phyloP scores from a whole-genome alignment of 257 asterid species.

The Ophiorrhiza pumila region DNA sequence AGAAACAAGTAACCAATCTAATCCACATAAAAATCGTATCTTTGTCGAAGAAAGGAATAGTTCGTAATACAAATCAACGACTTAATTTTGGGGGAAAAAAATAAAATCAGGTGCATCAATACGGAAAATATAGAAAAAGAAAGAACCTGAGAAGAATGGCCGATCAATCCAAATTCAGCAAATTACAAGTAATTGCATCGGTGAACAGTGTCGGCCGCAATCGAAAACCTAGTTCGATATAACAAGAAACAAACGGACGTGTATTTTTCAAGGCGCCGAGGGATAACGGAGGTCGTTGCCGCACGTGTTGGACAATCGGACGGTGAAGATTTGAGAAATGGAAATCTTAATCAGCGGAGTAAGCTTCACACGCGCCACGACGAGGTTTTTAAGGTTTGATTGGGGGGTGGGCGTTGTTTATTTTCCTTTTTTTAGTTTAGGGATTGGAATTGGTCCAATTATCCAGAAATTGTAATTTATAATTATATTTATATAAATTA shows the following conservation, averaged over 20 bases:
- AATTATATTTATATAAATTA: too few relatives aligned
- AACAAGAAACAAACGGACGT: conserved; percentile 9
- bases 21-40: not conserved
- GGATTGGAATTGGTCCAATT: too few relatives aligned
- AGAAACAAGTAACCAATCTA: not conserved
- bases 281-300: conserved; percentile 30
- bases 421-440: too few relatives aligned
- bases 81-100: too few relatives aligned
- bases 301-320: conserved; percentile 33
- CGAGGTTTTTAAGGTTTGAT: too few relatives aligned
- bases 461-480: too few relatives aligned
- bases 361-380: not conserved
- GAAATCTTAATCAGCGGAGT: conserved; percentile 27
- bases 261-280: conserved; percentile 6
- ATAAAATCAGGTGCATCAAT: not conserved
- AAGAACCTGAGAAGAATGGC: conserved; percentile 11
- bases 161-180: conserved; percentile 17
- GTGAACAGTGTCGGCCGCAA: conserved; percentile 2
- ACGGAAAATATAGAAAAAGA: too few relatives aligned
- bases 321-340: conserved; percentile 14
- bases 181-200: conserved; percentile 7
- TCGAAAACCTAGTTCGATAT: conserved; percentile 36
- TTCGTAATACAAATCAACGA: too few relatives aligned
- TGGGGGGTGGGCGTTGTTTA: too few relatives aligned
- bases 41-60: not conserved